A percentile compares a stretch with the other conserved stretches of the same genome.
These are phyloP conservation scores for Vigna radiata DNA, from an alignment of 306 rosid genomes.

Conservation along the genomic window DNA sequence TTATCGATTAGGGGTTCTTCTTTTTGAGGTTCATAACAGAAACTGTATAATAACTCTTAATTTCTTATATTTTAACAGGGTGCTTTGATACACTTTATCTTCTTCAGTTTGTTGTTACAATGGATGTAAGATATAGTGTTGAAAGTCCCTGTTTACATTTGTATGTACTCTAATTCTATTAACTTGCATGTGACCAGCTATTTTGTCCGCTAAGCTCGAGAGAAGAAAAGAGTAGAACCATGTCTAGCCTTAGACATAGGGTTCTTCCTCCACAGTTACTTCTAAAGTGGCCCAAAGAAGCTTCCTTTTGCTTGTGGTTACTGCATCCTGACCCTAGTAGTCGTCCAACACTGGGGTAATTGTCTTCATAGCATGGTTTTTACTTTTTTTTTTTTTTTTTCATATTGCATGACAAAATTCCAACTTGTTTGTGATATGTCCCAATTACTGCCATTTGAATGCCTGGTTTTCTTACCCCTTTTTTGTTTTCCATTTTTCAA, in stretches of 20 bases:
- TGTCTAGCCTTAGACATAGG: slow-evolving; percentile 95
- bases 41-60: slow-evolving; percentile 30
- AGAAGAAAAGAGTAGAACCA: slow-evolving; percentile 86
- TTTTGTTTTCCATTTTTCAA: slow-evolving; percentile 1
- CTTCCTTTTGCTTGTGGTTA: slow-evolving; percentile 94
- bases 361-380: slow-evolving; percentile 34
- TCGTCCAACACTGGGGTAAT: slow-evolving; percentile 86
- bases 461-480: background rate
- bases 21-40: slow-evolving; percentile 73
- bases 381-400: slow-evolving; percentile 37
- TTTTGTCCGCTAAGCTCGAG: slow-evolving; percentile 87
- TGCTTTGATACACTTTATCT: slow-evolving; percentile 36
- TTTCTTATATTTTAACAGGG: slow-evolving; percentile 35
- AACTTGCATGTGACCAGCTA: slow-evolving; percentile 67
- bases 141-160: slow-evolving; percentile 24
- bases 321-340: slow-evolving; percentile 91
- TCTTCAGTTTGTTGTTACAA: slow-evolving; percentile 30
- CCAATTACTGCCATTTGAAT: background rate
- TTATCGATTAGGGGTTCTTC: slow-evolving; percentile 89
- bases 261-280: slow-evolving; percentile 99
- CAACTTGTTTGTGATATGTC: slow-evolving; percentile 23
- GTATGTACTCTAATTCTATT: slow-evolving; percentile 49
- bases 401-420: slow-evolving; percentile 29
- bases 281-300: slow-evolving; percentile 96
- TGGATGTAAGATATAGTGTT: slow-evolving; percentile 31